Base-by-base conservation (phyloP, 2,329 filamentous ascomycete species). In the Stagonosporopsis cucurbitacearum region DNA sequence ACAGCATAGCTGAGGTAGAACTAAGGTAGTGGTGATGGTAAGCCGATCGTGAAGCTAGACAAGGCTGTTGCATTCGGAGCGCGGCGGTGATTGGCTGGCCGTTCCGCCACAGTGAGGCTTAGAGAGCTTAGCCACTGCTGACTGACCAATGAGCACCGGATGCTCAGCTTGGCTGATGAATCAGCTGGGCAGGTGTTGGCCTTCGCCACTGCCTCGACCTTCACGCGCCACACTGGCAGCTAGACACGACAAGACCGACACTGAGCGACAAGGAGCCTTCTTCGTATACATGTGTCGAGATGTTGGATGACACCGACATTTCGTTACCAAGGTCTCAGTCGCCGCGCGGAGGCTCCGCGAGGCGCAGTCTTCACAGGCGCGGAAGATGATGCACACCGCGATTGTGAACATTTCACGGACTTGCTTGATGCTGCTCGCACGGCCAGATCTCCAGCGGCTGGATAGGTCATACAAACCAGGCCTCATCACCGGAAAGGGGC, bases 401-500 rank as follows among this genome's bases (percentile, higher is more conserved):
- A 15, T 26, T 7, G 1, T 19, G 23, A n/a, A 36, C 9, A 7
- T 3, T 9, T 15, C 7, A 7, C 9, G 13, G 23, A n/a, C 12
- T 6, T 11, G 17, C n/a, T 8, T 36, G 6, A 6, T 36, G 36
- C 20, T 20, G 19, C 43, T 36, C 2, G 8, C 20, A 25, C 43
- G 32, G 30, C 9, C 20, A 36, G 3, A 36, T n/a, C 20, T 12
- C 15, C 20, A 30, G 17, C 43, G 20, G 6, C 30, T 36, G 28
- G 13, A 13, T 26, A 2, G 5, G 40, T 25, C 19, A n/a, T 25
- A 30, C 17, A 36, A 40, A 12, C 8, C 2, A 26, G 20, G 13
- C n/a, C 15, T 23, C 26, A 36, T 49, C 45, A 49, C 45, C 45
- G 45, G 45, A 49, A 49, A 49, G 45, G 15, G 45, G 45, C 25